phyloP scores from a whole-genome alignment of 805 yeast genomes.

The Hyphopichia homilentoma region DNA sequence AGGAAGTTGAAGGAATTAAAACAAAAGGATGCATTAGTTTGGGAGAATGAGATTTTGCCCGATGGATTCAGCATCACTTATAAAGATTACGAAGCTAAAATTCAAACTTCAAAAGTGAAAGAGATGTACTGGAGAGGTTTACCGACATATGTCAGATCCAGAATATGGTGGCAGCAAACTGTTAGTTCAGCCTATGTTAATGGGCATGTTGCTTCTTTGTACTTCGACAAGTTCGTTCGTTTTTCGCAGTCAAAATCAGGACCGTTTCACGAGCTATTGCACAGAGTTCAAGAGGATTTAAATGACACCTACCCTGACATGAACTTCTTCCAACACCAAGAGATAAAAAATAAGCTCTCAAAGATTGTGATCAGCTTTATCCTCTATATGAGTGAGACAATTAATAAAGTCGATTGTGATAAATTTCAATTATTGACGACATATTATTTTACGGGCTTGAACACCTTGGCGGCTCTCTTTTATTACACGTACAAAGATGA shows the following conservation, averaged over 20 bases:
- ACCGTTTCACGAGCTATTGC: not conserved
- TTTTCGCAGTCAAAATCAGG: not conserved
- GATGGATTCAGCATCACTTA: constrained; percentile 3
- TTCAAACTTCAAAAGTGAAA: constrained; percentile 11
- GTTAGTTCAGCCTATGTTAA: constrained; percentile 20
- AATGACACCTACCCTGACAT: constrained; percentile 17
- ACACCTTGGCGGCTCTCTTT: constrained; percentile 38
- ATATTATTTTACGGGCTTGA: constrained; percentile 28
- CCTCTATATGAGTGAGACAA: constrained; percentile 11
- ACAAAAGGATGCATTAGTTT: constrained; percentile 27
- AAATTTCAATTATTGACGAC: constrained; percentile 3
- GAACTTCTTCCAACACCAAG: constrained; percentile 13
- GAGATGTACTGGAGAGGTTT: constrained; percentile 23
- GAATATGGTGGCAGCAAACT: constrained; percentile 50
- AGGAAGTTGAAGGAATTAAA: constrained; percentile 28
- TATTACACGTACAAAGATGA: constrained; percentile 31
- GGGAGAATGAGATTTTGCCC: constrained; percentile 13
- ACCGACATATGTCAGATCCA: constrained; percentile 29
- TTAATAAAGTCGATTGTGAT: constrained; percentile 2
- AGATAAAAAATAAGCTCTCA: constrained; percentile 9
- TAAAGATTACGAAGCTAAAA: constrained; percentile 20
- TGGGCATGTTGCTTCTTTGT: not conserved
- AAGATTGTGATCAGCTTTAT: constrained; percentile 30
- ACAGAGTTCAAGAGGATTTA: constrained; percentile 9
- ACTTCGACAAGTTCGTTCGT: constrained; percentile 1